These are phyloP conservation scores for Diaporthe ampelina DNA, from an alignment of 2,329 filamentous ascomycete species.

Conservation along the genomic window DNA sequence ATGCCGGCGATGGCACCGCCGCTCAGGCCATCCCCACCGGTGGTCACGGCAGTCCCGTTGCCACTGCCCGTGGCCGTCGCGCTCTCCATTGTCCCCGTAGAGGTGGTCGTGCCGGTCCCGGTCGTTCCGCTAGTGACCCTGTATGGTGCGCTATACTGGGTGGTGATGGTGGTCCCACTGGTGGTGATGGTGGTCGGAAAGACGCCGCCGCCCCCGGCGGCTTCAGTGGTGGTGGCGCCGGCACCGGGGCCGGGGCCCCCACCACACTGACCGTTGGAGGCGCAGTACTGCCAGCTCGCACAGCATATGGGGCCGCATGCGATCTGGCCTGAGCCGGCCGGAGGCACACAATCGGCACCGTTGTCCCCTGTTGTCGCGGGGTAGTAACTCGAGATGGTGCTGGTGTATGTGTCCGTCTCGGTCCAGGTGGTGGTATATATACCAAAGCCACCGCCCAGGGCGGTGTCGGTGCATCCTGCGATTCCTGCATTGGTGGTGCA, in stretches of 20 bases:
- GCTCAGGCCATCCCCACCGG: conserved; percentile 64
- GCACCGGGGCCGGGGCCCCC: conserved; percentile 62
- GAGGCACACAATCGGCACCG: conserved; percentile 64
- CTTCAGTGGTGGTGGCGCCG: conserved; percentile 53
- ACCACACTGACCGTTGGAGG: conserved; percentile 69
- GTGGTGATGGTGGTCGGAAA: conserved; percentile 54
- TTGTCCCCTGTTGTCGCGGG: conserved; percentile 61
- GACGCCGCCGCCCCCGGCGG: background rate
- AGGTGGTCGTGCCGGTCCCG: conserved; percentile 63
- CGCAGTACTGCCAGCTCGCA: conserved; percentile 77
- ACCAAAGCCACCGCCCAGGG: conserved; percentile 47
- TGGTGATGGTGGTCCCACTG: conserved; percentile 64
- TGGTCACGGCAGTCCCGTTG: conserved; percentile 54
- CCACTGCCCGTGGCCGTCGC: conserved; percentile 58
- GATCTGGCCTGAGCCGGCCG: conserved; percentile 64
- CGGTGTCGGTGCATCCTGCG: conserved; percentile 62
- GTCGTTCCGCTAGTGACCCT: conserved; percentile 67
- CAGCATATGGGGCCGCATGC: conserved; percentile 81
- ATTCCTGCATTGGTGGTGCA: conserved; percentile 67
- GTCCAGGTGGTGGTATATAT: conserved; percentile 72
- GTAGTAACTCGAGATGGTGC: conserved; percentile 67
- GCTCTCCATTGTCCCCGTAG: conserved; percentile 63
- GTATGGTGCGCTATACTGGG: conserved; percentile 65
- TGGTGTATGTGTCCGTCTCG: conserved; percentile 71
- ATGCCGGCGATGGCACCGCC: conserved; percentile 85